A percentile compares a stretch with the other conserved stretches of the same genome.
These are phyloP conservation scores for Salix arbutifolia DNA, from an alignment of 345 rosid genomes.

Conservation along the genomic window DNA sequence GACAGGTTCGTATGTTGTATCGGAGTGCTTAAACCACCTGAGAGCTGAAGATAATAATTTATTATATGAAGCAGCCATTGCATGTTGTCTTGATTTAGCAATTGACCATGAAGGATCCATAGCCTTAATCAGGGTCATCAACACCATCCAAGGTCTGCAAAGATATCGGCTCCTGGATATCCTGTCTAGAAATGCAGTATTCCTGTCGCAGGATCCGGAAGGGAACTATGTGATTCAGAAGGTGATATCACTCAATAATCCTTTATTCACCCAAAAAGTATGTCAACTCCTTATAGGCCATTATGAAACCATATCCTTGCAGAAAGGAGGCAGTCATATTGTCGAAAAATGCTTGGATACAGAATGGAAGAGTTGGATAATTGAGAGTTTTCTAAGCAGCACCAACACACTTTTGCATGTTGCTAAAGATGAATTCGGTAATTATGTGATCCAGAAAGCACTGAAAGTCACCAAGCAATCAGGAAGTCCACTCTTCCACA, in stretches of 20 bases:
- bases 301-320: conserved; percentile 15
- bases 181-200: conserved; percentile 1
- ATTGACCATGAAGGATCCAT: conserved; percentile 17
- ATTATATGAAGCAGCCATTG: conserved; percentile 11
- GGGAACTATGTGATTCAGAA: conserved; percentile 34
- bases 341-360: conserved; percentile 23
- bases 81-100: conserved; percentile 16
- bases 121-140: conserved; percentile 16
- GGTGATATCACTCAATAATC: conserved; percentile 13
- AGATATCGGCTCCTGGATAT: conserved; percentile 3
- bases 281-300: conserved; percentile 5
- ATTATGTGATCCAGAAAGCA: conserved; percentile 34
- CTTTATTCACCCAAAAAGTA: conserved; percentile 1
- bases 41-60: neutral
- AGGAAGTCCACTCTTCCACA: neutral
- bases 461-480: conserved; percentile 11
- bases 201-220: conserved; percentile 13
- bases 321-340: conserved; percentile 28
- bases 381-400: conserved; percentile 12
- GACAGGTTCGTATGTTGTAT: conserved; percentile 1
- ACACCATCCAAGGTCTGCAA: conserved; percentile 11
- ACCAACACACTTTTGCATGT: conserved; percentile 10
- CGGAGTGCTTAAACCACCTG: conserved; percentile 5
- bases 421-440: conserved; percentile 21
- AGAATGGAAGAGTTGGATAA: neutral